phyloP scores from a whole-genome alignment of 2,329 filamentous ascomycete genomes.

The Trichophyton schoenleinii region DNA sequence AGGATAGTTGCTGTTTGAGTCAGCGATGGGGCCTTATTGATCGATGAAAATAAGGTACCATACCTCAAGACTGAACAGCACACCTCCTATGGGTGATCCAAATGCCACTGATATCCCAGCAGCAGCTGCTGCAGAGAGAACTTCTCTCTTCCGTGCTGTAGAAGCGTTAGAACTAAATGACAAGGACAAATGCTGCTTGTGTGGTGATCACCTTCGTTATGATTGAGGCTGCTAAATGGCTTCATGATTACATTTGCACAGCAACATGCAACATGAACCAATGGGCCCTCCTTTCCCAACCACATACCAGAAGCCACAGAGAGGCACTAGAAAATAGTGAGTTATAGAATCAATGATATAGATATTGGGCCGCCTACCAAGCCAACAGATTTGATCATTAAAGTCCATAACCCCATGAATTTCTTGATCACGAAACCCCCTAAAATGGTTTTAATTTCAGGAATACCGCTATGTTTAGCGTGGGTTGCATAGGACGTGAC shows the following conservation, averaged over 20 bases:
- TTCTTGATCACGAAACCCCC: constrained; percentile 99
- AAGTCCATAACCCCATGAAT: constrained; percentile 81
- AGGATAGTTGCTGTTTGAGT: constrained; percentile 63
- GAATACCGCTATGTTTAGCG: constrained; percentile 96
- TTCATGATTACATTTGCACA: constrained; percentile 93
- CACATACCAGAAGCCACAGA: constrained; percentile 89
- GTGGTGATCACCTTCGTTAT: constrained; percentile 52
- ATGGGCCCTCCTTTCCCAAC: constrained; percentile 92
- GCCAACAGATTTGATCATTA: constrained; percentile 86
- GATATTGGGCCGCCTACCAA: constrained; percentile 29
- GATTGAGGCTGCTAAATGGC: constrained; percentile 81
- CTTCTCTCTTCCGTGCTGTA: constrained; percentile 76
- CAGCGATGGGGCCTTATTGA: constrained; percentile 9
- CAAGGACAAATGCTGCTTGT: background rate
- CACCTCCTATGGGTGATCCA: constrained; percentile 84
- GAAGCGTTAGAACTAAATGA: constrained; percentile 10
- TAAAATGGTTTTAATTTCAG: constrained; percentile 98
- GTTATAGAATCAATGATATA: background rate
- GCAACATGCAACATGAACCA: constrained; percentile 95
- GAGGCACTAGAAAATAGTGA: constrained; percentile 43
- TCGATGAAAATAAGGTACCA: constrained; percentile 9
- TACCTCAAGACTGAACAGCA: constrained; percentile 87
- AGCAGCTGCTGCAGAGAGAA: constrained; percentile 82
- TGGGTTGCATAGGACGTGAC: constrained; percentile 91
- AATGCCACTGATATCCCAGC: constrained; percentile 91